Evolutionary conservation across 768 basidiomycete genomes (phyloP).

Genomic region (Postia placenta): DNA sequence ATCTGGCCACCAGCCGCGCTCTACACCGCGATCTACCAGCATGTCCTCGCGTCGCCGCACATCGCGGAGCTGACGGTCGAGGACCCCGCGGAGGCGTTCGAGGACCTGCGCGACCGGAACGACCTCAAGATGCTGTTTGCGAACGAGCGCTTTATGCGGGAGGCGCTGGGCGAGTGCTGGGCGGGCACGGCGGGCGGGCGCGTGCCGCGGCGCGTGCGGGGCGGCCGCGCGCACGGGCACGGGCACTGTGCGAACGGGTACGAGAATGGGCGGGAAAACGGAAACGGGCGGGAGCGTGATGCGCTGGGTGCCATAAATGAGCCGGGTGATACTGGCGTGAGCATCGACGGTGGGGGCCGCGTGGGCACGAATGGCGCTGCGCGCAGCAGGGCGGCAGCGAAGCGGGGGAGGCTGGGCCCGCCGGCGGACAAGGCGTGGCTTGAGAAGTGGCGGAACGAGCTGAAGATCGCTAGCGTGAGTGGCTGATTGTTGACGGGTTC

Average conservation of each 20-base stretch:
- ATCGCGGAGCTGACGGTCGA: conserved; percentile 95
- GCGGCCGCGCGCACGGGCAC: conserved; percentile 28
- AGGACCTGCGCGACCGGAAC: conserved; percentile 90
- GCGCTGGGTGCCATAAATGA: background rate
- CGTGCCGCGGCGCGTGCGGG: conserved; percentile 5
- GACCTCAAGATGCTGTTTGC: conserved; percentile 77
- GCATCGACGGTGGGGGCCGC: conserved; percentile 20
- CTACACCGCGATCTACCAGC: conserved; percentile 80
- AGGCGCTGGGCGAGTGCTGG: conserved; percentile 49
- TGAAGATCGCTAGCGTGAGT: conserved; percentile 84
- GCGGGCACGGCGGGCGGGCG: conserved; percentile 15
- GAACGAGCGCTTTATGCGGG: conserved; percentile 59
- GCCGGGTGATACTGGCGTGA: conserved; percentile 23
- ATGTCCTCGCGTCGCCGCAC: conserved; percentile 55
- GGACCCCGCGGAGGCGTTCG: conserved; percentile 97
- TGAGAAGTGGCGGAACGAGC: conserved; percentile 71
- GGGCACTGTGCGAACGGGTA: conserved; percentile 17
- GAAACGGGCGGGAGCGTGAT: background rate
- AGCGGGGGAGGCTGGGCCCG: conserved; percentile 61
- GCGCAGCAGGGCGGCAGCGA: background rate
- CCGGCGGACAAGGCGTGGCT: conserved; percentile 73
- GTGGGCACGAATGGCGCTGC: conserved; percentile 1
- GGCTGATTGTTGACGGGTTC: conserved; percentile 10
- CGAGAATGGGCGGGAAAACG: background rate
- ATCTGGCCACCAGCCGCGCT: conserved; percentile 56